Evolutionary conservation across 805 yeast species (phyloP), one percentile per base, ranked within the genome.

Genomic region (Candida sphagnicola): DNA sequence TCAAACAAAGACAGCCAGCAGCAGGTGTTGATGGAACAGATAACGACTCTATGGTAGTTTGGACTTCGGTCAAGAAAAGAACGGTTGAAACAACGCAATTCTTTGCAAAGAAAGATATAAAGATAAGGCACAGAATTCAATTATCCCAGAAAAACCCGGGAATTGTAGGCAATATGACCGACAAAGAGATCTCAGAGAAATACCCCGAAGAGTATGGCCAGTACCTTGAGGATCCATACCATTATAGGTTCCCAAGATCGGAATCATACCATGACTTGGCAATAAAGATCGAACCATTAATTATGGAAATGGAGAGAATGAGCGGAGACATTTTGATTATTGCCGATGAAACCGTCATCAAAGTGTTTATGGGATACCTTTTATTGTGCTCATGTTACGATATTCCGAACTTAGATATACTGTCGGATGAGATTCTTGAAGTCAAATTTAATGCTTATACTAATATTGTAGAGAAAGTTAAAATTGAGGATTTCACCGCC

Each of bases 181-280:
- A 72, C 23, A 78, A 69, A 12, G 82, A 85, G 56, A 72, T 91
- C 40, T 59, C 71, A 47, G 56, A 57, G 28, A 67, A 68, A 45
- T 87, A 67, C 54, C 93, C 95, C 0, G 72, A 70, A 1, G 96
- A 90, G 47, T 85, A 74, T 55, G 73, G 67, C 44, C 80, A 75
- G 49, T 85, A 79, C 54, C 40, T 62, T 41, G 62, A 70, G 43
- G 97, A 91, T 57, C 96, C 96, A 2, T 93, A 93, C 56, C 97
- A 93, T 61, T 91, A 84, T 56, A 72, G 99, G 43, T 93, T 77
- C 56, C 86, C 96, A 2, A 73, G 98, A 35, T 88, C 95, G 0
- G 99, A 93, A 64, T 85, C 95, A 36, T 93, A 89, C 56, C 99
- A 93, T 61, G 99, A 93, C 61, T 72, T 93, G 41, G 98, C 99